These are phyloP conservation scores for Pseudozyma flocculosa DNA, from an alignment of 1,284 basidiomycete genomes.

Conservation along the genomic window DNA sequence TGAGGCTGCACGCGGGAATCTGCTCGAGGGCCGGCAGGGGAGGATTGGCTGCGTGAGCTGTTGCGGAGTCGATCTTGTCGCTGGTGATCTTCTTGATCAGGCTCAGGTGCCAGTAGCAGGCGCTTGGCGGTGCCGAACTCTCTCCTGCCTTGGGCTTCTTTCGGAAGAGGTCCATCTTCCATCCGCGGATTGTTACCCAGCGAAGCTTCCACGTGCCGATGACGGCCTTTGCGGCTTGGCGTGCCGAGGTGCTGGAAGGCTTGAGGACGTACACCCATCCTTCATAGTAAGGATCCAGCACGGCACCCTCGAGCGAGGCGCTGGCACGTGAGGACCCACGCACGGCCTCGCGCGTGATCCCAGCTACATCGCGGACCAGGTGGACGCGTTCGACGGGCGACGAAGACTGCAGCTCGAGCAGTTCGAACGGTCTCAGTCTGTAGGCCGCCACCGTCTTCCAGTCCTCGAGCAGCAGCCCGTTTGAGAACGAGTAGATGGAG, in stretches of 20 bases:
- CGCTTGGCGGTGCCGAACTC: constrained; percentile 9
- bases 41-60: constrained; percentile 6
- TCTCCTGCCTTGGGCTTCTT: constrained; percentile 27
- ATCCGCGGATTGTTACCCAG: constrained; percentile 33
- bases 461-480: constrained; percentile 40
- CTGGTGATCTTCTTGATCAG: constrained; percentile 15
- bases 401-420: constrained; percentile 40
- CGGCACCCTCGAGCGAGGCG: constrained; percentile 7
- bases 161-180: constrained; percentile 31
- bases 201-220: constrained; percentile 46
- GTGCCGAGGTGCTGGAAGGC: background rate
- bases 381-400: constrained; percentile 35
- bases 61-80: constrained; percentile 14
- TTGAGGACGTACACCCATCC: constrained; percentile 40
- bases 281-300: constrained; percentile 41
- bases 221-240: background rate
- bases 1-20: constrained; percentile 13
- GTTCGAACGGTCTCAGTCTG: constrained; percentile 35
- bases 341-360: constrained; percentile 2
- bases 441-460: constrained; percentile 40
- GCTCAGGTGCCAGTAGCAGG: constrained; percentile 20
- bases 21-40: constrained; percentile 21
- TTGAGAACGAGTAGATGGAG: constrained; percentile 31
- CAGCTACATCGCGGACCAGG: constrained; percentile 12
- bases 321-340: background rate